These are phyloP conservation scores for Ceratocystis eucalypticola DNA, from an alignment of 2,329 filamentous ascomycete species.

Conservation along the genomic window DNA sequence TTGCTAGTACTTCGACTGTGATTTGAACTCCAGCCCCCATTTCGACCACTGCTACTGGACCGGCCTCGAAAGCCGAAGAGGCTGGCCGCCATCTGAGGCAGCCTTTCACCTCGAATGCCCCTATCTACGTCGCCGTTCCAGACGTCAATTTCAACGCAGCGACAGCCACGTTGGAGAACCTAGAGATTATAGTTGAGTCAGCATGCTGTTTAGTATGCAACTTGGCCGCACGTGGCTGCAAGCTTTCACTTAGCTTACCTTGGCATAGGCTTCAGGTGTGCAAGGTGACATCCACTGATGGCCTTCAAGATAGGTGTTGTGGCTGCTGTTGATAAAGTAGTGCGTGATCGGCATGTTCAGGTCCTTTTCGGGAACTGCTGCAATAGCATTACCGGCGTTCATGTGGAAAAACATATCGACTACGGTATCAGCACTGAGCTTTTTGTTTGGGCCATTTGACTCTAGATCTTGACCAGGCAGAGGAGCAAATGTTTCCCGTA, in stretches of 20 bases:
- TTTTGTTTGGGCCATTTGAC: background rate
- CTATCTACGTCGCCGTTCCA: slow-evolving; percentile 59
- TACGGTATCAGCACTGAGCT: background rate
- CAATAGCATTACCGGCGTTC: slow-evolving; percentile 28
- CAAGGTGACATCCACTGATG: slow-evolving; percentile 72
- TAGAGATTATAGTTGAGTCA: slow-evolving; percentile 24
- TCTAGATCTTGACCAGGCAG: background rate
- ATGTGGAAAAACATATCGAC: slow-evolving; percentile 15
- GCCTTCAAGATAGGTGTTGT: slow-evolving; percentile 84
- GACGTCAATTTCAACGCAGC: slow-evolving; percentile 90
- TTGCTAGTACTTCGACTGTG: slow-evolving; percentile 4
- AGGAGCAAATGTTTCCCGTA: slow-evolving; percentile 5
- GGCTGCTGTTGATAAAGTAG: slow-evolving; percentile 89
- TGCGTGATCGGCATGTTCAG: slow-evolving; percentile 60
- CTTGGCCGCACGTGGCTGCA: background rate
- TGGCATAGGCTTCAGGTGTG: slow-evolving; percentile 64
- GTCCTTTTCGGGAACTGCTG: slow-evolving; percentile 37
- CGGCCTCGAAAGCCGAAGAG: slow-evolving; percentile 28
- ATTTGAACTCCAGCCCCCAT: background rate
- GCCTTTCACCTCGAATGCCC: slow-evolving; percentile 34
- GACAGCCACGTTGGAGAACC: slow-evolving; percentile 63
- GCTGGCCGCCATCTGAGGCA: slow-evolving; percentile 33
- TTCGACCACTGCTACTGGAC: slow-evolving; percentile 11
- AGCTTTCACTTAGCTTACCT: slow-evolving; percentile 36
- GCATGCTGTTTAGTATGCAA: background rate